These are phyloP conservation scores for Gynostemma pentaphyllum DNA, from an alignment of 306 rosid species.

Conservation along the genomic window DNA sequence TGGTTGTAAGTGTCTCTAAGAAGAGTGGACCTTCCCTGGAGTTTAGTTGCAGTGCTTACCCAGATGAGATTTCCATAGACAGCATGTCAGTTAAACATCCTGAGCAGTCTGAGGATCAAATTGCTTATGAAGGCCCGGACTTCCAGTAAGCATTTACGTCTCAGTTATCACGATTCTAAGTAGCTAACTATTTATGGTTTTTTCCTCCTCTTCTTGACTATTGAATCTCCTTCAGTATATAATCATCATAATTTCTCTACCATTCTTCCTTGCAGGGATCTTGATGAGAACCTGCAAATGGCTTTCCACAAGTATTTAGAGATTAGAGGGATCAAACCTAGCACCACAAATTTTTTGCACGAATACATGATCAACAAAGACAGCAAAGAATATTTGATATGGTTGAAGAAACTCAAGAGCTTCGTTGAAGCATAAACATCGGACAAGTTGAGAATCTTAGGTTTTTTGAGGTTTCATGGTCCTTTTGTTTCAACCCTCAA, in stretches of 20 bases:
- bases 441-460: neutral
- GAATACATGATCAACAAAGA: constrained; percentile 97
- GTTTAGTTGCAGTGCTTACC: constrained; percentile 59
- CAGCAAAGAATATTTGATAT: constrained; percentile 59
- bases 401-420: constrained; percentile 65
- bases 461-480: neutral
- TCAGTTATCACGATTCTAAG: neutral
- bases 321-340: constrained; percentile 86
- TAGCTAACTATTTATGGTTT: neutral
- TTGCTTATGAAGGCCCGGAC: constrained; percentile 84
- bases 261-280: constrained; percentile 33
- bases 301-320: constrained; percentile 73
- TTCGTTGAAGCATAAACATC: constrained; percentile 46
- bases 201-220: neutral
- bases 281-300: constrained; percentile 81
- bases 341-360: constrained; percentile 74
- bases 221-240: neutral
- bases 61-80: constrained; percentile 66
- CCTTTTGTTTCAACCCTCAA: neutral
- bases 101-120: constrained; percentile 46
- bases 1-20: constrained; percentile 59
- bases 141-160: constrained; percentile 41
- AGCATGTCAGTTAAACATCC: constrained; percentile 61
- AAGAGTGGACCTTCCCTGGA: constrained; percentile 47
- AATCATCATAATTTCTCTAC: neutral